These are phyloP conservation scores for Globisporangium apiculatum DNA, from an alignment of 352 stramenopile species.

Conservation along the genomic window DNA sequence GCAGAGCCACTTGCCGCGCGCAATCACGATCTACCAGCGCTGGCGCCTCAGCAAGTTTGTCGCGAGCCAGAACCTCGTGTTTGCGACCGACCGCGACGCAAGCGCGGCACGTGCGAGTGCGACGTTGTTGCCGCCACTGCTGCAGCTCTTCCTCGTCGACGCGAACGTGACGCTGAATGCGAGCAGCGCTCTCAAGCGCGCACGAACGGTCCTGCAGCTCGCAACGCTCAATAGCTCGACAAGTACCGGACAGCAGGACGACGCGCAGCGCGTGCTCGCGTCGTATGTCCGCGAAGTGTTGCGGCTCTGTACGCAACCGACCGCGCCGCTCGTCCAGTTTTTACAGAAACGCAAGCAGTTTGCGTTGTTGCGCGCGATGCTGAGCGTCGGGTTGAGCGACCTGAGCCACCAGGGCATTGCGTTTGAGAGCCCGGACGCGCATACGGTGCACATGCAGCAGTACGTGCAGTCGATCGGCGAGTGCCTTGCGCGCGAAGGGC, in stretches of 20 bases:
- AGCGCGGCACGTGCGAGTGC: constrained; percentile 32
- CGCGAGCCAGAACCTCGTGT: constrained; percentile 45
- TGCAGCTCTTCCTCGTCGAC: constrained; percentile 60
- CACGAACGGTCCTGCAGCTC: constrained; percentile 34
- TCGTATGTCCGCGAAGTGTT: constrained; percentile 54
- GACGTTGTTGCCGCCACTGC: constrained; percentile 42
- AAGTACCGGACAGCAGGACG: constrained; percentile 23
- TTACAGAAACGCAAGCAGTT: constrained; percentile 67
- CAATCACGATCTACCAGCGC: constrained; percentile 63
- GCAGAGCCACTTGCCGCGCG: constrained; percentile 38
- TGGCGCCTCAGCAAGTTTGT: constrained; percentile 66
- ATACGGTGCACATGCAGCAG: constrained; percentile 26
- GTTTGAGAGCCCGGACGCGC: constrained; percentile 20
- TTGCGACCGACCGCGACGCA: constrained; percentile 37
- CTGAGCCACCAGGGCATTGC: constrained; percentile 28
- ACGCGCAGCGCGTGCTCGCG: constrained; percentile 43
- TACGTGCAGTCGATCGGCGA: constrained; percentile 59
- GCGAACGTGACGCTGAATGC: constrained; percentile 44
- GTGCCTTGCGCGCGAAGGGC: constrained; percentile 55
- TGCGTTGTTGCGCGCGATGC: constrained; percentile 53
- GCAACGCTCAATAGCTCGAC: constrained; percentile 1
- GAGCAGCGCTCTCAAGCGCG: constrained; percentile 42
- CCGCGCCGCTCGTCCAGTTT: constrained; percentile 45
- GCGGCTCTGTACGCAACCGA: constrained; percentile 45
- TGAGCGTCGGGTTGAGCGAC: constrained; percentile 55